Base-by-base conservation (phyloP, 176 grass and related monocot genomes). In the Paspalum vaginatum region DNA sequence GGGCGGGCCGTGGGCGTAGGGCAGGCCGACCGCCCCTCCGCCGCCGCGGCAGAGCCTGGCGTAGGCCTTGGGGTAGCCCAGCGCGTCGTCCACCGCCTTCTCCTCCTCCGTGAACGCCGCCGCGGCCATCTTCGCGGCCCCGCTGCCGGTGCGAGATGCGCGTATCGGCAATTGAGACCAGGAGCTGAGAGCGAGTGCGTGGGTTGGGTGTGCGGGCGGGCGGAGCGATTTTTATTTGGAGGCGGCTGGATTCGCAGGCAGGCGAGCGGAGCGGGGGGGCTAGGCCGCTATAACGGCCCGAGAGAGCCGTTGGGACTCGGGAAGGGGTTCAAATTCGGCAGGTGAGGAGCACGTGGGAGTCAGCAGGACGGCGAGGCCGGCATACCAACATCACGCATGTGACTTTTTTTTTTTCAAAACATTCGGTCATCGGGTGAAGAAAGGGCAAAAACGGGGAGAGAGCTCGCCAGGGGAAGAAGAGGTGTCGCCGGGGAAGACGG, bases 31-130 rank as follows among this genome's bases (percentile, higher is more conserved):
- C 5, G 81, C 69, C 12, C 15, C 52, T 1, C 4, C 20, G 10
- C n/a, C 66, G 76, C 65, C 85, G 70, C 81, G 84, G 83, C 92
- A 93, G 65, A 99, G 90, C 82, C 88, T 86, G 21, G 90, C 90
- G 76, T 99, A 93, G 55, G 96, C 92, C 83, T 86, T 95, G 27
- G 92, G 92, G 87, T 85, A 95, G 2, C 96, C 96, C 27, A 95
- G 81, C 45, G 61, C 48, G 37, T 83, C 92, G 56, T 99, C 96
- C 18, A 99, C 86, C 79, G 76, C 79, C 83, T 82, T 93, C 81
- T 95, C 96, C 45, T 93, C 90, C 70, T 95, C 96, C 44, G 86
- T 89, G 75, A 99, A 93, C 49, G 78, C 84, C 16, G 85, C 63
- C 68, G 32, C 32, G 32, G 72, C 77, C 37, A 61, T 69, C 64